Conservation (phyloP, 352 stramenopile species). For the Globisporangium nunn region DNA sequence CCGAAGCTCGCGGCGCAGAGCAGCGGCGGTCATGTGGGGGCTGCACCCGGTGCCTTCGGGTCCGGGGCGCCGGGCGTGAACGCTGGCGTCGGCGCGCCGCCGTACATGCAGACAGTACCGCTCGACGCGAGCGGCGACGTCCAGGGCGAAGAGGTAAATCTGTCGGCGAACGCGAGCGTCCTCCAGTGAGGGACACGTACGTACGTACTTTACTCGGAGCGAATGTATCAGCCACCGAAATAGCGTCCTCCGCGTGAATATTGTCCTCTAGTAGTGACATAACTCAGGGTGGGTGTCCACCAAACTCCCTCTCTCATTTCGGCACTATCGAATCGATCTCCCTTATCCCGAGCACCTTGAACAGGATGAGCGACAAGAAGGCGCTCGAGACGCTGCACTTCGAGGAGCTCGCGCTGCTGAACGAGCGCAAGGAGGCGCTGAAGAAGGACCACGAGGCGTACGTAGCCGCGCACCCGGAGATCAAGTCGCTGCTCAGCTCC, state of each 20-base stretch:
- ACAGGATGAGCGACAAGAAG: conserved; percentile 30
- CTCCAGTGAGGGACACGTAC: conserved; percentile 35
- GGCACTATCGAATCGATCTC: too few species aligned
- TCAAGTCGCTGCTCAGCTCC: conserved; percentile 84
- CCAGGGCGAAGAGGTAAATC: conserved; percentile 54
- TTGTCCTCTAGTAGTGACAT: neutral
- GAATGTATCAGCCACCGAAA: too few species aligned
- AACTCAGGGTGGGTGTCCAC: too few species aligned
- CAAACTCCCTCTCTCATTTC: too few species aligned
- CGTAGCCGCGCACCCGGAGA: conserved; percentile 79
- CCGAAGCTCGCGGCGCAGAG: conserved; percentile 48
- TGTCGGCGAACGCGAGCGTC: conserved; percentile 62
- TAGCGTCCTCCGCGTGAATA: too few species aligned
- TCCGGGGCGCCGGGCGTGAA: conserved; percentile 10
- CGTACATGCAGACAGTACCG: conserved; percentile 17
- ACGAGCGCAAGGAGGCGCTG: conserved; percentile 80
- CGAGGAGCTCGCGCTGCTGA: conserved; percentile 78
- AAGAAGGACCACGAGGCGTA: conserved; percentile 84
- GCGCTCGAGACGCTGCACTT: conserved; percentile 68
- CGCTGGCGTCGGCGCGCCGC: neutral
- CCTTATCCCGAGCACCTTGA: too few species aligned
- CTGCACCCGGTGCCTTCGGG: conserved; percentile 20
- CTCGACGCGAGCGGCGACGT: conserved; percentile 29
- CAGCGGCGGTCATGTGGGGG: conserved; percentile 4
- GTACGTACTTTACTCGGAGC: too few species aligned